Base-by-base conservation (phyloP, 2,329 filamentous ascomycete species). In the Pseudogymnoascus sp. region DNA sequence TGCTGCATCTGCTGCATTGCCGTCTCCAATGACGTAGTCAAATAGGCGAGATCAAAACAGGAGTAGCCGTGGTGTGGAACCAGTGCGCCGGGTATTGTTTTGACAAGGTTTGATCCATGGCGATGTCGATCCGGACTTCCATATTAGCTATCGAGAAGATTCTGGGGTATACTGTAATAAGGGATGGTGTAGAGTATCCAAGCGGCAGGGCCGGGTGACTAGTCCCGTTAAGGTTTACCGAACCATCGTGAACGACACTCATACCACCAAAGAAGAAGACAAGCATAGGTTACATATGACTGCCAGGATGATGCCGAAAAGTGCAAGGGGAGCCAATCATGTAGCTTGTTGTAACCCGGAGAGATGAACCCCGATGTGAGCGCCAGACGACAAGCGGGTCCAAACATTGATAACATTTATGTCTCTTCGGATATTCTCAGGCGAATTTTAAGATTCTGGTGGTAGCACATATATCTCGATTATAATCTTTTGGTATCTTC, bases 1-100 rank as follows among this genome's bases (percentile, higher is more conserved):
- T 14, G 14, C 22, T 16, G 25, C 43, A 50, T 50, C 11, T 14
- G 14, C 22, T 16, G 25, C 43, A 50, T 30, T 30, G 16, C 14
- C 14, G 43, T 50, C 43, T 50, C 22, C 14, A 50, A 30, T 30
- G n/a, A 28, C 25, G 43, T 50, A 9, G 43, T 16, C 7, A 50
- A 50, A 16, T 50, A 50, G 43, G 43, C 43, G 43, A 50, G 43
- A 50, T 50, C 43, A 50, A 50, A 50, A 50, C 28, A 7, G n/a
- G 43, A 28, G 22, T 30, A 50, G 43, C 22, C 43, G 39, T 43
- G 39, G n/a, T 25, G 20, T 43, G 39, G 20, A 43, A 25, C 39
- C 20, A n/a, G 18, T 22, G 12, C 4, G 39, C 12, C 14, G 20
- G 20, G 39, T 43, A 43, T 25, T 25, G 20, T 43, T 25, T 25